Evolutionary conservation across 495 filamentous ascomycete species (phyloP), one percentile per base, ranked within the genome.

Genomic region (Collariella sp.): DNA sequence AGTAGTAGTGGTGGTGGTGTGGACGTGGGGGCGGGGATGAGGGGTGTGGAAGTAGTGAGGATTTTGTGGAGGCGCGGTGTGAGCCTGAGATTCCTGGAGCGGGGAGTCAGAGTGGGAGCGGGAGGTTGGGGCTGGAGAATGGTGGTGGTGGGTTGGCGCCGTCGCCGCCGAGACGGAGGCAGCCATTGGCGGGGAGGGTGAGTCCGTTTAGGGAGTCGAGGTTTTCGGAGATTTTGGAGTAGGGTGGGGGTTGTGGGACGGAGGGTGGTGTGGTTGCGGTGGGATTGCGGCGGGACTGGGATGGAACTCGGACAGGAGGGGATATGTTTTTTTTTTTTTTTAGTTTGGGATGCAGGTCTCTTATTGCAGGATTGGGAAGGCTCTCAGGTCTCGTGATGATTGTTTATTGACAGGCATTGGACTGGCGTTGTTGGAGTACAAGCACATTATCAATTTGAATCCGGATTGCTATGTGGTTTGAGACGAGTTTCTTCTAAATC

Each of bases 191-290:
- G n/a, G 58, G 59, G 34, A 54, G 59, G 40, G 67, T 63, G 11
- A 79, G 75, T 46, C 75, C 75, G 12, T 62, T 58, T 10, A 62
- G 72, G 54, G 72, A 73, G 51, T 72, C 66, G 43, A 59, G 67
- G 56, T 74, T 71, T 42, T 66, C 60, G 44, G 67, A 73, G 67
- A 67, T 60, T 38, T 46, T 67, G 44, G 56, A 63, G 44, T 56
- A 54, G 31, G n/a, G 9, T 34, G n/a, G 49, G 7, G 15, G 3
- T 5, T 23, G 24, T 26, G 18, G 39, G 35, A 22, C n/a, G 9
- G 15, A 2, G 3, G 50, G 35, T 40, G n/a, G 41, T 3, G 13
- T 13, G 39, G 22, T 6, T 16, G 38, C 19, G 2, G 38, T 5
- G 38, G 15, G 38, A 2, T 41, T 19, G 10, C 19, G 35, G n/a